Percentiles rank a stretch among this genome's conserved stretches.
Conservation (phyloP, 306 rosid genomes). For the Psophocarpus tetragonolobus region DNA sequence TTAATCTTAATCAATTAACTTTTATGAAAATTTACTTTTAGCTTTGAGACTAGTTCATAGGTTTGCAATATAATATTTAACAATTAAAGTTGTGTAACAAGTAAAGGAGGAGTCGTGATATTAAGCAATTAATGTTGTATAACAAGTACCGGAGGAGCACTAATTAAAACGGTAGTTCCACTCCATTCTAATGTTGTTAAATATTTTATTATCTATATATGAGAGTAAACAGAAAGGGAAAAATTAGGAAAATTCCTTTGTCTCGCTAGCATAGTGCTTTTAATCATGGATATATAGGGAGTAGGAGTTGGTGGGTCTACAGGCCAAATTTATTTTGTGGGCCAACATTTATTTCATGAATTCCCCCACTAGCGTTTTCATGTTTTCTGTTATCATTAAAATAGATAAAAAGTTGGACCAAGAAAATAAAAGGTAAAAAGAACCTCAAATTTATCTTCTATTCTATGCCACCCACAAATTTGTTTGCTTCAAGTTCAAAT, state of each 20-base stretch:
- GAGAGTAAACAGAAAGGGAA: not conserved
- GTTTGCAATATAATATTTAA: too few species aligned
- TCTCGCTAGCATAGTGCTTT: slow-evolving; percentile 1
- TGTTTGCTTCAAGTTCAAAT: not conserved
- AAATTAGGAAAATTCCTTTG: not conserved
- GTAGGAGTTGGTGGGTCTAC: slow-evolving; percentile 48
- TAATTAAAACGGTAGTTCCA: slow-evolving; percentile 29
- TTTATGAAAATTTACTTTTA: too few species aligned
- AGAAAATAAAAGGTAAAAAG: not conserved
- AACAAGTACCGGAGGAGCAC: slow-evolving; percentile 8
- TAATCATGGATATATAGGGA: slow-evolving; percentile 44
- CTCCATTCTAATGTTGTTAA: not conserved
- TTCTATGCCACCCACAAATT: not conserved
- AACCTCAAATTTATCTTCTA: not conserved
- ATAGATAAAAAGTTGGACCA: not conserved
- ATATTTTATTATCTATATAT: not conserved
- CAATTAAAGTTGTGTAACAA: too few species aligned
- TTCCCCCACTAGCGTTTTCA: not conserved
- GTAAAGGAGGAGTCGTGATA: too few species aligned
- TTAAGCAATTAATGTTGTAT: too few species aligned
- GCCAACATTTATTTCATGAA: slow-evolving; percentile 32
- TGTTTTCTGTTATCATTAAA: not conserved
- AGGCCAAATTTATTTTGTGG: slow-evolving; percentile 48
- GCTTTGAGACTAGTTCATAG: too few species aligned
- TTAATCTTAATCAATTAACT: too few species aligned